phyloP scores from a whole-genome alignment of 495 filamentous ascomycete genomes.

The Neurospora sp. region DNA sequence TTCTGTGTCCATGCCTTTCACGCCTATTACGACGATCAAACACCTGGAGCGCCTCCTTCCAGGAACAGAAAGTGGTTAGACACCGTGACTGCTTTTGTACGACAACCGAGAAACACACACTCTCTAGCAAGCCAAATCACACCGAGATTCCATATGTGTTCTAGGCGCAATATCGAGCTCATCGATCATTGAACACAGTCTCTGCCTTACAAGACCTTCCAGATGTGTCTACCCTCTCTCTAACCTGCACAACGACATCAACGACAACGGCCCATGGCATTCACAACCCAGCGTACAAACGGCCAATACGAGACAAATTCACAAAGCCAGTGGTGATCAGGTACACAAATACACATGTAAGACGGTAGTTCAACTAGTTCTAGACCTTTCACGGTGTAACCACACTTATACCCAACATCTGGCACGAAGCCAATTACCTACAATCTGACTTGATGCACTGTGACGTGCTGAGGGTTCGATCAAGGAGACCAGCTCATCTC shows the following conservation, averaged over 20 bases:
- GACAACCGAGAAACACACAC: background rate
- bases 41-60: background rate
- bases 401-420: background rate
- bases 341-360: background rate
- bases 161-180: background rate
- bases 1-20: background rate
- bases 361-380: background rate
- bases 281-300: background rate
- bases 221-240: background rate
- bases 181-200: background rate
- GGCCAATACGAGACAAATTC: background rate
- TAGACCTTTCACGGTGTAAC: background rate
- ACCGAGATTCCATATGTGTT: background rate
- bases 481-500: background rate
- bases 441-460: background rate
- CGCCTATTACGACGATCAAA: background rate
- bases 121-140: background rate
- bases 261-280: background rate
- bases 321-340: background rate
- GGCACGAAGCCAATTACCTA: background rate
- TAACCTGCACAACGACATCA: background rate
- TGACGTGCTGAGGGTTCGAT: background rate
- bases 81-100: background rate
- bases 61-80: background rate
- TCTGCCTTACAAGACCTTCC: background rate